Evolutionary conservation across 495 filamentous ascomycete genomes (phyloP), one percentile per base, ranked within the genome.

Genomic region (Penicilliopsis zonata): DNA sequence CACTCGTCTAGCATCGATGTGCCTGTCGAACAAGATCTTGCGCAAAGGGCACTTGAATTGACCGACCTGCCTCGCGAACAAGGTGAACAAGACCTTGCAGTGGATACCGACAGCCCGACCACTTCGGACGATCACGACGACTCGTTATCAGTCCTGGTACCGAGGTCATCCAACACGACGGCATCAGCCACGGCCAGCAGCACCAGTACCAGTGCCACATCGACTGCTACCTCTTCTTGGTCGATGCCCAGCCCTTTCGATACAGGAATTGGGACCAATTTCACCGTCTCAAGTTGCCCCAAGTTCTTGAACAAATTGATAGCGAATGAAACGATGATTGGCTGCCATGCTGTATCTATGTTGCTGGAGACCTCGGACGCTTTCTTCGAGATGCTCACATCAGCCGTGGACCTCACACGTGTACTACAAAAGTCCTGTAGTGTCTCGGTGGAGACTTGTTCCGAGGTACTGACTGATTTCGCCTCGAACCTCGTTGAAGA

Each of bases 311-410:
- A 67, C 10, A 43, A 50, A 1, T 82, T 87, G 52, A 65, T 85
- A 28, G 46, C 47, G 17, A 71, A 82, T 40, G 39, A 55, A 12
- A 72, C 69, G 12, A 82, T 86, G 42, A 65, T 67, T 36, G 42
- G 66, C 10, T 93, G 85, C 47, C 69, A 80, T 33, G 80, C 85
- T 0, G 53, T 90, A 15, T 86, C 82, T 5, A 52, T 86, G 24
- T 71, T 88, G 13, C 64, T 90, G 4, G 70, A 77, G 57, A 72
- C 78, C 39, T 81, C 76, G 37, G 69, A 65, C 46, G 75, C 73
- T 15, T 90, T 93, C 65, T 94, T 93, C 61, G 61, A 80, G 37
- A 72, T 71, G 28, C 61, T 78, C 33, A 71, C 60, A 45, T 83
- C 76, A 9, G 53, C 76, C 23, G 52, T 76, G 27, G 51, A 65